Conservation (phyloP, 2,329 filamentous ascomycete genomes). For the Periconia sp. region DNA sequence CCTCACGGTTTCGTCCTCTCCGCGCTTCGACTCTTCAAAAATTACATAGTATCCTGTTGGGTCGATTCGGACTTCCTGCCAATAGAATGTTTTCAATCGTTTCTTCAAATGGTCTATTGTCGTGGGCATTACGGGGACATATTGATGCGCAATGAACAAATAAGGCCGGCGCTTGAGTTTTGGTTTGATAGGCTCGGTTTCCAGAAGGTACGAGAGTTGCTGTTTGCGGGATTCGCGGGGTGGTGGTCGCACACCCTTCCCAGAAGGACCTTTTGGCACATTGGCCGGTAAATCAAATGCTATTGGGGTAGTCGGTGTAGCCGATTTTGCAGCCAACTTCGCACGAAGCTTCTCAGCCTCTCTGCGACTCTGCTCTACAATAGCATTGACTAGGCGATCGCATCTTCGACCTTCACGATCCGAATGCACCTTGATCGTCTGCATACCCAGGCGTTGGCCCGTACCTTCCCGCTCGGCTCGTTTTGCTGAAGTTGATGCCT, state of each 20-base stretch:
- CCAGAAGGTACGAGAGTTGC: conserved; percentile 54
- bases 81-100: conserved; percentile 78
- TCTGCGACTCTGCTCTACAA: conserved; percentile 69
- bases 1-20: conserved; percentile 77
- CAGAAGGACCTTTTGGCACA: conserved; percentile 83
- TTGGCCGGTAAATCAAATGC: conserved; percentile 70
- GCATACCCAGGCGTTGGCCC: conserved; percentile 76
- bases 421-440: conserved; percentile 78
- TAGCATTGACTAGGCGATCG: conserved; percentile 72
- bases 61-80: conserved; percentile 81
- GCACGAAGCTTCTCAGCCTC: conserved; percentile 54
- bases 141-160: conserved; percentile 83
- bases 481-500: conserved; percentile 79
- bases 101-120: conserved; percentile 91
- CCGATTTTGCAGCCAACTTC: conserved; percentile 29
- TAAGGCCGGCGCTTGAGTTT: conserved; percentile 81
- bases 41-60: conserved; percentile 85
- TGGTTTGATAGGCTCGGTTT: conserved; percentile 66
- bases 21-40: conserved; percentile 77
- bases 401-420: conserved; percentile 88
- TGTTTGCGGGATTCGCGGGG: conserved; percentile 49
- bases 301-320: conserved; percentile 24
- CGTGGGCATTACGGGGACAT: conserved; percentile 81
- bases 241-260: conserved; percentile 45
- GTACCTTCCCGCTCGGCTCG: conserved; percentile 76